phyloP scores from a whole-genome alignment of 2,329 filamentous ascomycete species.

The Colletotrichum sp. region DNA sequence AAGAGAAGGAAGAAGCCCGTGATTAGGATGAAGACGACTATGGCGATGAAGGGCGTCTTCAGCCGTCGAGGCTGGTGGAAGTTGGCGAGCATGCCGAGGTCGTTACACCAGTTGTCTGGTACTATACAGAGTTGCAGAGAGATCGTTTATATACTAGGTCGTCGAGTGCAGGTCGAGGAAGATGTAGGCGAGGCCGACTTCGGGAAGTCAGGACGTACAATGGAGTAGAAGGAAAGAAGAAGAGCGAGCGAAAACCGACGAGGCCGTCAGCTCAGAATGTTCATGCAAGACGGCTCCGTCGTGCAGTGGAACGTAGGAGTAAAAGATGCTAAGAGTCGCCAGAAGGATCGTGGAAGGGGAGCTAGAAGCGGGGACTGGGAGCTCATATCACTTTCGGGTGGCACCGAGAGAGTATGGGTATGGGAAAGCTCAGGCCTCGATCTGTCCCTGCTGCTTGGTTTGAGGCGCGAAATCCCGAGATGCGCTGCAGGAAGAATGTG shows the following conservation, averaged over 20 bases:
- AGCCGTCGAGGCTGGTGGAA: constrained; percentile 13
- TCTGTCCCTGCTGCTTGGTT: not conserved
- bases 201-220: not conserved
- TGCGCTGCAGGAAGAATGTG: not conserved
- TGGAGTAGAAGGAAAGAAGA: not conserved
- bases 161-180: not conserved
- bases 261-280: not conserved
- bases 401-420: not conserved
- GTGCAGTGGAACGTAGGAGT: not conserved
- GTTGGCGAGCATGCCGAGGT: constrained; percentile 8
- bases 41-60: constrained; percentile 25
- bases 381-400: not conserved
- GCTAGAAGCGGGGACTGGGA: not conserved
- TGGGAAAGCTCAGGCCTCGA: not conserved
- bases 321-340: not conserved
- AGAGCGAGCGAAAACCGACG: not conserved
- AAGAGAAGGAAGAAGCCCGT: constrained; percentile 74
- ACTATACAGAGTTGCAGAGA: not conserved
- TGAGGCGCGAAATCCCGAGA: not conserved
- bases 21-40: constrained; percentile 59
- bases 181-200: not conserved
- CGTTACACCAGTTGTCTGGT: not conserved
- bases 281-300: not conserved
- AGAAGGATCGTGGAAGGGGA: not conserved
- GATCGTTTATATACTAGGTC: not conserved